Evolutionary conservation across 768 basidiomycete genomes (phyloP), one percentile per base, ranked within the genome.

Genomic region (Lactarius akahatsu): DNA sequence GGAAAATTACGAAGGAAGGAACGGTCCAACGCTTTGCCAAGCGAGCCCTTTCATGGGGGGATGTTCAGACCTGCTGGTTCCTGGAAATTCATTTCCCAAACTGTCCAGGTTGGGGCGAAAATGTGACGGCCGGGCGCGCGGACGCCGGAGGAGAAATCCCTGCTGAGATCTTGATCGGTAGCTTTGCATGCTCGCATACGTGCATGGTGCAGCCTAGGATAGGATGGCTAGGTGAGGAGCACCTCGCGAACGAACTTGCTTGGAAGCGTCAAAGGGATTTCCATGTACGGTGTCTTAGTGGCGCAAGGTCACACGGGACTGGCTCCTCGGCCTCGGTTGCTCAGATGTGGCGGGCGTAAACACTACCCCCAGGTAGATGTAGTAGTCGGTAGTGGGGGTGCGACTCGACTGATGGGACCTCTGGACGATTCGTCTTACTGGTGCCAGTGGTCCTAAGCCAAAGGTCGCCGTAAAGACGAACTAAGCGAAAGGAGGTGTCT

Each of bases 41-140:
- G 34, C 56, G 63, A 28, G 34, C 56, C 16, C 36, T 11, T 20
- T 16, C 62, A 56, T 23, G 55, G 61, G 6, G 2, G 15, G 47
- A 4, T 13, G 23, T 26, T 4, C 23, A 50, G 20, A 23, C n/a
- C 13, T 23, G 23, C 36, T n/a, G 13, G 50, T 65, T 43, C 58
- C 58, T 59, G 52, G 50, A 58, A 59, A 58, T 32, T 45, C 58
- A 65, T 55, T 64, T 59, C 63, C 45, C 20, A 7, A 26, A 52
- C 3, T 2, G n/a, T 13, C 20, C 10, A 38, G 36, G 38, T 4
- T 32, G 38, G 38, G 3, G 15, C 36, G 38, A 40, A 40, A 40
- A 15, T 40, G 38, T 40, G 15, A 40, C 38, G 15, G 38, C 38
- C 23, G 23, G 47, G 23, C 13, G 50, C 47, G 23, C 23, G 50